Evolutionary conservation across 2,329 filamentous ascomycete species (phyloP).

Genomic region (Lasiodiplodia gonubiensis): DNA sequence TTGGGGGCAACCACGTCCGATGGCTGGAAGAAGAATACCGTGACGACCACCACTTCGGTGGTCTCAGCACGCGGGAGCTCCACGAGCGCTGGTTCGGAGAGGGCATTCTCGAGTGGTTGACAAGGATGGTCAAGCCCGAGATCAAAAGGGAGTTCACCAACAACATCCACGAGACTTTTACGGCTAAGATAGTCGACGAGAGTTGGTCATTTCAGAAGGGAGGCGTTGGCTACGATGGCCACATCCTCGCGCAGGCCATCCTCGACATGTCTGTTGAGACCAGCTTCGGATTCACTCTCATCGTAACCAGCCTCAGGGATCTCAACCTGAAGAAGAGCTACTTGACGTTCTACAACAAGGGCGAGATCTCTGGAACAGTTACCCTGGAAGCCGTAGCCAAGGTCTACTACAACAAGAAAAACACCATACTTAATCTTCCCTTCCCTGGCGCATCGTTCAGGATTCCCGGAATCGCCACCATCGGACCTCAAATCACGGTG

Average conservation of each 20-base stretch:
- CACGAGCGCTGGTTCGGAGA: slow-evolving; percentile 48
- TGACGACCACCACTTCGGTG: slow-evolving; percentile 42
- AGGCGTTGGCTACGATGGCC: slow-evolving; percentile 29
- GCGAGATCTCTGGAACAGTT: slow-evolving; percentile 35
- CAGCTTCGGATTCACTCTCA: slow-evolving; percentile 39
- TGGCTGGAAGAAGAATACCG: slow-evolving; percentile 50
- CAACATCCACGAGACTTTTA: slow-evolving; percentile 35
- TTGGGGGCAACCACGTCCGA: slow-evolving; percentile 40
- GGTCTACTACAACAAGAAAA: slow-evolving; percentile 23
- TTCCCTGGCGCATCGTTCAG: background rate
- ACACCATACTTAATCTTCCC: background rate
- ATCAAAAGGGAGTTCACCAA: slow-evolving; percentile 39
- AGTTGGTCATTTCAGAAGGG: slow-evolving; percentile 31
- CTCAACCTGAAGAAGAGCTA: slow-evolving; percentile 38
- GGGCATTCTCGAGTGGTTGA: slow-evolving; percentile 41
- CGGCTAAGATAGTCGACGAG: slow-evolving; percentile 36
- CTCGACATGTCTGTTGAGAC: slow-evolving; percentile 35
- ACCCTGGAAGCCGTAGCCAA: slow-evolving; percentile 37
- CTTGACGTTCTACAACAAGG: slow-evolving; percentile 37
- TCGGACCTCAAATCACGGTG: background rate
- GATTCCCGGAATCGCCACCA: background rate
- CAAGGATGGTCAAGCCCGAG: slow-evolving; percentile 29
- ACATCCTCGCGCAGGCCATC: slow-evolving; percentile 34
- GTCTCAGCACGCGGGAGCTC: slow-evolving; percentile 37
- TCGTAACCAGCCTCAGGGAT: slow-evolving; percentile 34